Evolutionary conservation across 1,139 yeast genomes (phyloP), one percentile per base, ranked within the genome.

Genomic region (Entelexis sorbosivorans): DNA sequence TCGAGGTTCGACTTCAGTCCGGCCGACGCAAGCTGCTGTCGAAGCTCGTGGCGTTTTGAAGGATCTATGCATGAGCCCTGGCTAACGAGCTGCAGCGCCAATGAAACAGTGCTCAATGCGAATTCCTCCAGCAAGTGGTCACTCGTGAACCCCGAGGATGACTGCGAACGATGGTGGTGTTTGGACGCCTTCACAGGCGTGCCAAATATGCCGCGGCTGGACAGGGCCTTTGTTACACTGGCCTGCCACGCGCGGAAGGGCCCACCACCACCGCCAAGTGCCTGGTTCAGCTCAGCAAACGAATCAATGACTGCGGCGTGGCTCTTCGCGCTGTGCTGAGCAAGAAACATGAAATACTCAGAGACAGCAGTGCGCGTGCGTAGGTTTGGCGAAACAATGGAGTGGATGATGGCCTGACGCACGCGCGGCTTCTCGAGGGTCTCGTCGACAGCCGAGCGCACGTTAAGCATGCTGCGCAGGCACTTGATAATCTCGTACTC

Each of bases 101-200:
- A 74, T 38, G 87, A 71, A 75, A 89, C 74, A 0, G 95, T 82
- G 17, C 89, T 78, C 47, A 82, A 72, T 34, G 91, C 80, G 66
- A 89, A 91, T 57, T 89, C 96, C 59, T 81, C 70, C 29, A 91
- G 73, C 50, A 83, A 29, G 9, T 35, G 39, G 62, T 88, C 96
- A 40, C 81, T 76, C 3, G 73, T 68, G 1, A 74, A 64, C 1
- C 87, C 86, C 10, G 78, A 73, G 14, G 77, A 71, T 56, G 80
- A 79, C 52, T 81, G 73, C 59, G 91, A 97, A 32, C 38, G 40
- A 5, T 28, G 24, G 36, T 29, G 19, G 31, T 29, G 36, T n/a
- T 83, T 94, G 56, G 89, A 81, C 0, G 96, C 95, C 1, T 96
- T 96, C 9, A 91, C 97, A 60, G 82, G 69, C 0, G 96, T 85